These are phyloP conservation scores for Acanthamoeba culbertsoni DNA, from an alignment of 208 protist genomes.

Conservation along the genomic window DNA sequence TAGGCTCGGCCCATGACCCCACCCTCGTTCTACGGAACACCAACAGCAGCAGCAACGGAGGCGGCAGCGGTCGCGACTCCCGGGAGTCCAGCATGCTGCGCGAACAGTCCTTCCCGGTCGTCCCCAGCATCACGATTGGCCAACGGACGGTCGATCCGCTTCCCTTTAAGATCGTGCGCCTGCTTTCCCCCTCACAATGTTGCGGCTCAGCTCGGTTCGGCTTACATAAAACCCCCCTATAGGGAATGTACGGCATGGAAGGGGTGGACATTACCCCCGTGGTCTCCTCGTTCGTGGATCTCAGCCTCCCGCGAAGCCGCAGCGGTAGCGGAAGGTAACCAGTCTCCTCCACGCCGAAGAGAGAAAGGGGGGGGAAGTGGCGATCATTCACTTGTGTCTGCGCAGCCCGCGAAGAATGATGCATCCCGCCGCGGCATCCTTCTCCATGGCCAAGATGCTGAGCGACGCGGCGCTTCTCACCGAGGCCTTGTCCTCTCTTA, in stretches of 20 bases:
- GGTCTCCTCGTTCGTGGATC: neutral
- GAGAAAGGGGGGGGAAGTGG: neutral
- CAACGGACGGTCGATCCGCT: neutral
- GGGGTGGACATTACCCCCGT: neutral
- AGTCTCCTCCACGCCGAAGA: too few species aligned
- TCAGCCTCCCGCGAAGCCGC: slow-evolving; percentile 2
- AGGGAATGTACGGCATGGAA: slow-evolving; percentile 42
- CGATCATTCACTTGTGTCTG: neutral
- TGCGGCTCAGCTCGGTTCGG: neutral
- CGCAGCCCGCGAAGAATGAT: neutral
- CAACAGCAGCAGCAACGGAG: neutral
- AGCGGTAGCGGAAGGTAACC: neutral
- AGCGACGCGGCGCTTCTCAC: neutral
- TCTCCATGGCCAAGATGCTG: neutral
- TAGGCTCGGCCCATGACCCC: neutral
- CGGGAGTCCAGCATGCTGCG: neutral
- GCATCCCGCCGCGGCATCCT: neutral
- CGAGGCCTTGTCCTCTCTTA: neutral
- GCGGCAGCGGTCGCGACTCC: neutral
- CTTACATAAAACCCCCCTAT: neutral
- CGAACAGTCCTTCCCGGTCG: neutral
- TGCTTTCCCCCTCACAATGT: neutral
- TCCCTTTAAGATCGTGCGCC: slow-evolving; percentile 5
- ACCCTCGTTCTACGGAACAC: neutral
- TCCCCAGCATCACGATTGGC: neutral